These are phyloP conservation scores for Cyberlindnera meyerae DNA, from an alignment of 805 yeast genomes.

Conservation along the genomic window DNA sequence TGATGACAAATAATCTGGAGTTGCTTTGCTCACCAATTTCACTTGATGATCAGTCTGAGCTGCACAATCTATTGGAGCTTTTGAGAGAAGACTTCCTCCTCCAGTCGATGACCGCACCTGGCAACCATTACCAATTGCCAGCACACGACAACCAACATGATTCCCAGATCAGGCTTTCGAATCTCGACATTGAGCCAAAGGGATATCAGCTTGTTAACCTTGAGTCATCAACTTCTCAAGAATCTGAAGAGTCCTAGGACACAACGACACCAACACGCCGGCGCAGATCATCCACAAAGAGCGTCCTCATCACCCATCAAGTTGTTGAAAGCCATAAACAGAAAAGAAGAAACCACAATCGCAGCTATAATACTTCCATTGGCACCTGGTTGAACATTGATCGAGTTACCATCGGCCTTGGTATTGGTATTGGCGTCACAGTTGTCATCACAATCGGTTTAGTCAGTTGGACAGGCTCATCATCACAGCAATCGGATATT, in stretches of 20 bases:
- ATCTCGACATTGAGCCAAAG: constrained; percentile 3
- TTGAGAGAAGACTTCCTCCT: constrained; percentile 18
- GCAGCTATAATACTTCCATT: too few relatives aligned
- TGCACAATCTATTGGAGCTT: constrained; percentile 19
- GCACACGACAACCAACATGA: too few relatives aligned
- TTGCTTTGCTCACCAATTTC: constrained; percentile 25
- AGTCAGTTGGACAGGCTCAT: too few relatives aligned
- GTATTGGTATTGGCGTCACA: constrained; percentile 25
- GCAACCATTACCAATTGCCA: too few relatives aligned
- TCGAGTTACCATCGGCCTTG: constrained; percentile 25
- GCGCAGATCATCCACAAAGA: constrained; percentile 1
- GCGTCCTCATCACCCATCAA: constrained; percentile 15
- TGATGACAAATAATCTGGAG: constrained; percentile 15
- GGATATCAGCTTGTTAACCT: constrained; percentile 5
- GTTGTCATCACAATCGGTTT: constrained; percentile 16
- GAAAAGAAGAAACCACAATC: too few relatives aligned
- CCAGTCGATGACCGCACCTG: neutral
- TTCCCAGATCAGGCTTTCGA: constrained; percentile 1
- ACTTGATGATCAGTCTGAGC: constrained; percentile 16
- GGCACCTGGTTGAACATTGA: too few relatives aligned
- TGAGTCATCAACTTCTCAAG: neutral
- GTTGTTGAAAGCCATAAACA: constrained; percentile 4
- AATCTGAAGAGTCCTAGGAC: neutral
- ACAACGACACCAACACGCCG: neutral
- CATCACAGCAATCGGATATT: too few relatives aligned